Conservation (phyloP, 129 eudicot species). For the Kitagawia praeruptora region DNA sequence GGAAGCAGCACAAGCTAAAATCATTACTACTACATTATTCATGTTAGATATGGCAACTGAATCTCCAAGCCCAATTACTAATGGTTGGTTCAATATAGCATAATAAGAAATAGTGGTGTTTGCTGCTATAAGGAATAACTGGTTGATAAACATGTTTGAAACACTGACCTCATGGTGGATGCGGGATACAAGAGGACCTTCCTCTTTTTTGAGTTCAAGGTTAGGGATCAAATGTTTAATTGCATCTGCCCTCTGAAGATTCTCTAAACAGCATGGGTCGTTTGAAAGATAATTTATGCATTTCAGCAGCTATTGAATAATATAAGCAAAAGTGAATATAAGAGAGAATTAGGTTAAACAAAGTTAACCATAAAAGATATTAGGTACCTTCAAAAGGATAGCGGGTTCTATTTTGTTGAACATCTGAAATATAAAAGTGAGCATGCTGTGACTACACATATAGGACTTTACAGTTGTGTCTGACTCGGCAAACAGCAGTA, state of each 20-base stretch:
- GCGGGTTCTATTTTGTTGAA: conserved; percentile 88
- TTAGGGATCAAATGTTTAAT: conserved; percentile 86
- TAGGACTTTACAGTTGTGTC: conserved; percentile 83
- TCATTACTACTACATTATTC: neutral
- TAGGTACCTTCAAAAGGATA: conserved; percentile 66
- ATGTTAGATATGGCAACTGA: neutral
- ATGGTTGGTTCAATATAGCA: neutral
- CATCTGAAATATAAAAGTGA: conserved; percentile 93
- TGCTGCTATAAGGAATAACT: neutral
- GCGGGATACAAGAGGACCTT: conserved; percentile 74
- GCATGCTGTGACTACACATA: conserved; percentile 91
- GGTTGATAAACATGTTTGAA: neutral
- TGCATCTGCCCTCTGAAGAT: conserved; percentile 93
- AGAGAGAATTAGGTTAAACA: neutral
- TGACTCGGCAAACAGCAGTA: conserved; percentile 83
- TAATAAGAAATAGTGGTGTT: too few species aligned
- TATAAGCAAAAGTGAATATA: conserved; percentile 19
- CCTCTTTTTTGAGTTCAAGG: conserved; percentile 74
- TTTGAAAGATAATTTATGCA: conserved; percentile 89
- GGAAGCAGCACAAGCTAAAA: neutral
- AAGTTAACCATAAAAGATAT: neutral
- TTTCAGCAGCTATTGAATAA: conserved; percentile 46
- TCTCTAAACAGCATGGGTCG: conserved; percentile 90
- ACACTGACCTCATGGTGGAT: conserved; percentile 85
- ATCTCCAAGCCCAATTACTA: neutral